Evolutionary conservation across 306 rosid genomes (phyloP).

Genomic region (Canavalia gladiata): DNA sequence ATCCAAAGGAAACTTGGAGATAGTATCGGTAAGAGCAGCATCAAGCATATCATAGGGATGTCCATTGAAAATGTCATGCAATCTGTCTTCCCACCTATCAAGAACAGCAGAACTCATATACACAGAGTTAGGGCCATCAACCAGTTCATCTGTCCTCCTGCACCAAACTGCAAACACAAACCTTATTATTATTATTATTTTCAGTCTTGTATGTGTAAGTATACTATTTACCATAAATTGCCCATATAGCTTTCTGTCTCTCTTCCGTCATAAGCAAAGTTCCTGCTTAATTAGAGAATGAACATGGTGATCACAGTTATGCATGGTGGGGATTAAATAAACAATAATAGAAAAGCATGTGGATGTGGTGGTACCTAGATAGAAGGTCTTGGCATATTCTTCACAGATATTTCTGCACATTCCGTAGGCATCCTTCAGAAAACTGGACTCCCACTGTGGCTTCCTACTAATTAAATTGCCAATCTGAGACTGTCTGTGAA

Average conservation of each 20-base stretch:
- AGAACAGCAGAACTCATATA: conserved; percentile 78
- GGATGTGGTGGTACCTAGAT: conserved; percentile 59
- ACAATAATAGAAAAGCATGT: too few species aligned
- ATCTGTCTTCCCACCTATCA: conserved; percentile 89
- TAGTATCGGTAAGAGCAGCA: conserved; percentile 77
- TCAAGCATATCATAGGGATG: conserved; percentile 83
- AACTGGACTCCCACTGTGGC: conserved; percentile 56
- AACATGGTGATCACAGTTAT: too few species aligned
- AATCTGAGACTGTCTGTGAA: conserved; percentile 67
- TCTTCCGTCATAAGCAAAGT: conserved; percentile 84
- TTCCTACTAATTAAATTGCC: conserved; percentile 20
- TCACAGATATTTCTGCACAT: conserved; percentile 81
- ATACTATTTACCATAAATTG: conserved; percentile 71
- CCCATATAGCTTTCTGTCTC: conserved; percentile 90
- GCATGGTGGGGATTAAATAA: too few species aligned
- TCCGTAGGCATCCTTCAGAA: conserved; percentile 76
- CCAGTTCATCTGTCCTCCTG: conserved; percentile 90
- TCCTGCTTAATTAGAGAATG: conserved; percentile 54
- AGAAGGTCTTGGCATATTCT: conserved; percentile 92
- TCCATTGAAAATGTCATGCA: conserved; percentile 76
- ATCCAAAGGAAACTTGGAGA: conserved; percentile 75
- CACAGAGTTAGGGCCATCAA: conserved; percentile 84
- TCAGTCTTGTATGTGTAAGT: background rate
- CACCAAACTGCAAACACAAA: conserved; percentile 74
- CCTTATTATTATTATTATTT: too few species aligned